phyloP scores from a whole-genome alignment of 352 stramenopile genomes.

The Pythium brassicae region DNA sequence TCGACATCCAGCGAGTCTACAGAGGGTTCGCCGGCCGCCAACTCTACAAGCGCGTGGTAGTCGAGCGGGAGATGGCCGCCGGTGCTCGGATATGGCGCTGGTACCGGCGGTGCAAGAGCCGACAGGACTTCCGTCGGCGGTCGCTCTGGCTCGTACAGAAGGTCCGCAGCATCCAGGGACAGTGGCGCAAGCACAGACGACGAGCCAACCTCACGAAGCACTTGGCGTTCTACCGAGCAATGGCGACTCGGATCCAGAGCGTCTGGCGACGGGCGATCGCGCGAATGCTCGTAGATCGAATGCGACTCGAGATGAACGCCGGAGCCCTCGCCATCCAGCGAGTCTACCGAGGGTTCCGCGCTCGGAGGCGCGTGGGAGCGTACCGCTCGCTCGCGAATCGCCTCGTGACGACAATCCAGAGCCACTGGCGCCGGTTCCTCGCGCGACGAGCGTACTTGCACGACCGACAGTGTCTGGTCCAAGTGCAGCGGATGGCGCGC shows the following conservation, averaged over 20 bases:
- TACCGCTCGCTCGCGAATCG: constrained; percentile 25
- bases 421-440: constrained; percentile 30
- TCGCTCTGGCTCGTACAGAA: constrained; percentile 46
- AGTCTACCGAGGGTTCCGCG: constrained; percentile 32
- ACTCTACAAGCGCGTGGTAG: constrained; percentile 13
- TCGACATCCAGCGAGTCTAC: constrained; percentile 51
- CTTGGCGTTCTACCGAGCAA: constrained; percentile 29
- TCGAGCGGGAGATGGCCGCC: constrained; percentile 16
- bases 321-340: constrained; percentile 35
- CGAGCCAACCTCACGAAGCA: constrained; percentile 29
- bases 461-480: constrained; percentile 26
- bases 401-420: constrained; percentile 31
- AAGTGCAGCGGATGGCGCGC: constrained; percentile 32
- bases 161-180: constrained; percentile 46
- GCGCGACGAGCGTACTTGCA: constrained; percentile 19
- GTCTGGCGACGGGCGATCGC: constrained; percentile 43
- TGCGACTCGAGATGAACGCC: constrained; percentile 25
- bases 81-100: constrained; percentile 36
- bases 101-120: constrained; percentile 41
- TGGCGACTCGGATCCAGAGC: constrained; percentile 37
- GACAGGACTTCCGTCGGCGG: constrained; percentile 25
- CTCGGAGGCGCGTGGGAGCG: constrained; percentile 19
- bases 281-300: constrained; percentile 16
- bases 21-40: constrained; percentile 29
- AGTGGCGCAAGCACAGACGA: constrained; percentile 47